Evolutionary conservation across 805 yeast species (phyloP).

Genomic region (Candida nemodendra): DNA sequence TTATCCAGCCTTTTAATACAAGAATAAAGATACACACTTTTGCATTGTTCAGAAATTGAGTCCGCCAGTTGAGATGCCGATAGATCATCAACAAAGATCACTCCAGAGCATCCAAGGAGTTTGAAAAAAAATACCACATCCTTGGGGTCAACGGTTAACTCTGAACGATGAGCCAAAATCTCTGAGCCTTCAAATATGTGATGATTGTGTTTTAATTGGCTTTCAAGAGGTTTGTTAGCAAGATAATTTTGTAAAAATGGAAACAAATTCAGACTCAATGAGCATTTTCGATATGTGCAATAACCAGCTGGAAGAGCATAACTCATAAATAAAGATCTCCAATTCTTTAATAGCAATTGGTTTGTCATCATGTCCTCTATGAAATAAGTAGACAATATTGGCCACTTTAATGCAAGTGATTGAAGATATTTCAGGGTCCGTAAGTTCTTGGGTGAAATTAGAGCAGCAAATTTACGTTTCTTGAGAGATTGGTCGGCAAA

Average conservation of each 20-base stretch:
- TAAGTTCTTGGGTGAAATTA: slow-evolving; percentile 55
- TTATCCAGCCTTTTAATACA: slow-evolving; percentile 10
- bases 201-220: slow-evolving; percentile 44
- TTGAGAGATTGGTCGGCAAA: slow-evolving; percentile 1
- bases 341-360: slow-evolving; percentile 14
- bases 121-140: slow-evolving; percentile 12
- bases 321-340: slow-evolving; percentile 42
- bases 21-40: slow-evolving; percentile 7
- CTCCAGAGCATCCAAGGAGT: slow-evolving; percentile 12
- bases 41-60: not conserved
- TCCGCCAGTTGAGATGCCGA: slow-evolving; percentile 1
- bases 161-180: slow-evolving; percentile 35
- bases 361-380: slow-evolving; percentile 47
- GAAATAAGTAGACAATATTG: slow-evolving; percentile 61
- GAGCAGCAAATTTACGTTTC: slow-evolving; percentile 55
- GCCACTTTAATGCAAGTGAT: slow-evolving; percentile 82
- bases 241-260: slow-evolving; percentile 41
- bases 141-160: slow-evolving; percentile 3
- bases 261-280: slow-evolving; percentile 47
- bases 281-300: slow-evolving; percentile 39
- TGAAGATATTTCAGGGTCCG: slow-evolving; percentile 78
- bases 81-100: slow-evolving; percentile 6
- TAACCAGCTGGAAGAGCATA: slow-evolving; percentile 75
- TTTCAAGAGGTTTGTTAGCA: slow-evolving; percentile 28
- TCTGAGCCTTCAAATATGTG: slow-evolving; percentile 32